These are phyloP conservation scores for Trichoderma asperellum DNA, from an alignment of 2,329 filamentous ascomycete species.

Conservation along the genomic window DNA sequence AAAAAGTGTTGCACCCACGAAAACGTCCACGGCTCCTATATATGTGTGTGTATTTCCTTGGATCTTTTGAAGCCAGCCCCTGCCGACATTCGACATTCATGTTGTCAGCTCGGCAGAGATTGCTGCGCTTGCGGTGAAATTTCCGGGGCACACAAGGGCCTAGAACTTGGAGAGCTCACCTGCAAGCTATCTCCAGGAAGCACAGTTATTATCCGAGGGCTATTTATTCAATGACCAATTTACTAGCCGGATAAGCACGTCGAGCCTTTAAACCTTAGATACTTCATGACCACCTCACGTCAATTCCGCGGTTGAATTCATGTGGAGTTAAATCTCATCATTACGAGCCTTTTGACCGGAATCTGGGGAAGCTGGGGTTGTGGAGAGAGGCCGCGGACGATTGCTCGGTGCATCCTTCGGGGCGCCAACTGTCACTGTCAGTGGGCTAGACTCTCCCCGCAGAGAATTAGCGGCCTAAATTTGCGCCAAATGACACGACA, in stretches of 20 bases:
- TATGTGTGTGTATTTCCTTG: neutral
- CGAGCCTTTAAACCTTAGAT: neutral
- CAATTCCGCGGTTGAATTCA: neutral
- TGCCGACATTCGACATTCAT: neutral
- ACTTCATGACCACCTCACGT: neutral
- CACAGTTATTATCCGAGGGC: conserved; percentile 5
- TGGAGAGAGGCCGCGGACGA: conserved; percentile 6
- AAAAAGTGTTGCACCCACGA: neutral
- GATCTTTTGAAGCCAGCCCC: no score
- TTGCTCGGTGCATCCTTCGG: conserved; percentile 20
- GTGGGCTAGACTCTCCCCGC: neutral
- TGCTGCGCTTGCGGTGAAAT: conserved; percentile 4
- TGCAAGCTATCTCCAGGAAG: neutral
- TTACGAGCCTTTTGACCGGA: neutral
- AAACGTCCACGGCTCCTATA: neutral
- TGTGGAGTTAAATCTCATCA: conserved; percentile 1
- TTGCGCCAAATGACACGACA: neutral
- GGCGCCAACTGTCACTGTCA: neutral
- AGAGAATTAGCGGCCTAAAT: neutral
- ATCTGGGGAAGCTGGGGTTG: conserved; percentile 2
- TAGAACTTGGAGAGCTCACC: neutral
- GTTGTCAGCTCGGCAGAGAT: neutral
- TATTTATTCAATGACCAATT: neutral
- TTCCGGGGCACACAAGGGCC: neutral
- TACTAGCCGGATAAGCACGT: neutral